phyloP scores from a whole-genome alignment of 495 filamentous ascomycete species.

The Penicillium salamii region DNA sequence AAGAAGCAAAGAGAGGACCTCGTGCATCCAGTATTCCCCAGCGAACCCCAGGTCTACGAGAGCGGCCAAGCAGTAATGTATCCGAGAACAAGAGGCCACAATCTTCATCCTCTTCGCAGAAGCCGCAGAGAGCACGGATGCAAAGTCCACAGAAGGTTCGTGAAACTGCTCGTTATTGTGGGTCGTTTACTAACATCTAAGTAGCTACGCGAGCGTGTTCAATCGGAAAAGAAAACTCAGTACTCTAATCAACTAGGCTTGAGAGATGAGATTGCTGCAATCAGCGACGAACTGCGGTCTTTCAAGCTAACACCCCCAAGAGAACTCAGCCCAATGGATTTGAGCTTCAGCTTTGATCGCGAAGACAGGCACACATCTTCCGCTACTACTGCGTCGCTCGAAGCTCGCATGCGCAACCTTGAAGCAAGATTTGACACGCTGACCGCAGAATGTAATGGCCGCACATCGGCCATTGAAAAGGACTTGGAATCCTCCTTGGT shows the following conservation, averaged over 20 bases:
- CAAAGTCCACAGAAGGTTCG: conserved; percentile 80
- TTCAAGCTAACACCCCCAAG: conserved; percentile 45
- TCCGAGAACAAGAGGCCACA: conserved; percentile 32
- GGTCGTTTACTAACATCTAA: neutral
- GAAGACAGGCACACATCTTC: conserved; percentile 6
- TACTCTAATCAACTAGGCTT: conserved; percentile 64
- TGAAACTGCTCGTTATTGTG: neutral
- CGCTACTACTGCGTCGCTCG: conserved; percentile 41
- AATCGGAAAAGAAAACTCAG: conserved; percentile 73
- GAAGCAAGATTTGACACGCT: conserved; percentile 62
- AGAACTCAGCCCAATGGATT: conserved; percentile 10
- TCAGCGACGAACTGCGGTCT: conserved; percentile 76
- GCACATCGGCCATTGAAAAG: conserved; percentile 57
- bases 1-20: conserved; percentile 46
- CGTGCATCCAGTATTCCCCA: conserved; percentile 55
- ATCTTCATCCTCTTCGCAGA: conserved; percentile 35
- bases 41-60: conserved; percentile 46
- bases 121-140: conserved; percentile 69
- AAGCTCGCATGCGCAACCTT: conserved; percentile 56
- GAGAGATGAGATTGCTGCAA: conserved; percentile 73
- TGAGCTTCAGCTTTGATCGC: conserved; percentile 9
- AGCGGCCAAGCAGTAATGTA: conserved; percentile 47
- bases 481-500: conserved; percentile 69
- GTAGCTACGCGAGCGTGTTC: conserved; percentile 77
- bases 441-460: conserved; percentile 58